Evolutionary conservation across 257 asterid species (phyloP).

Genomic region (Solanum chiquidenum): DNA sequence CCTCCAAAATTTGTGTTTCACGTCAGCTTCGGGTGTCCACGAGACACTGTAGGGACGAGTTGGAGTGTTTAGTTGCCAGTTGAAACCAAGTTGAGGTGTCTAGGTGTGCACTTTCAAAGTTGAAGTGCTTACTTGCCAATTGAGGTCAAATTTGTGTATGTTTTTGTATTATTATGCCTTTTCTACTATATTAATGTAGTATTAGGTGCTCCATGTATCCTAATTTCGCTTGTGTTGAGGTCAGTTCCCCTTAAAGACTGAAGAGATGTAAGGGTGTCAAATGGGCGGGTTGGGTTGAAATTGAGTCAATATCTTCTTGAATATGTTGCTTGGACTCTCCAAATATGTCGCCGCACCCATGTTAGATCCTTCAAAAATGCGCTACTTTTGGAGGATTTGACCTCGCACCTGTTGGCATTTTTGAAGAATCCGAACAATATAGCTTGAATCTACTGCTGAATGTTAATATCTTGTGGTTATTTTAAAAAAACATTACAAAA

Average conservation of each 20-base stretch:
- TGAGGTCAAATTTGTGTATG: background rate
- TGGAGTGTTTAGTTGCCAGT: background rate
- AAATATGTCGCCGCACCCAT: background rate
- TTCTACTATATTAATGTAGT: background rate
- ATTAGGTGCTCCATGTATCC: background rate
- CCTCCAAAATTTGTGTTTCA: background rate
- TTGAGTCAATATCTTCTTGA: background rate
- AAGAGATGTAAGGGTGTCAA: background rate
- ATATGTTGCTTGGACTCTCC: background rate
- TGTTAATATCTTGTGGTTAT: background rate
- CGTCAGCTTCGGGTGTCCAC: background rate
- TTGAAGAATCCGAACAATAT: background rate
- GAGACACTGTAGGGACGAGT: background rate
- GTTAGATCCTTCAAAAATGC: background rate
- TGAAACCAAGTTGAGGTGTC: background rate
- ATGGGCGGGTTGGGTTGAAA: background rate
- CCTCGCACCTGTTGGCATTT: background rate
- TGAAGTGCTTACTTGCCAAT: background rate
- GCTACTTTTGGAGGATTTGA: background rate
- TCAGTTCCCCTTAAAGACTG: background rate
- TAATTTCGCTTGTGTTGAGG: background rate
- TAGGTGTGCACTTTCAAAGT: background rate
- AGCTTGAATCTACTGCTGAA: background rate
- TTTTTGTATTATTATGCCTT: background rate
- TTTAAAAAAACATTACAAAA: background rate